Evolutionary conservation across 2,329 filamentous ascomycete species (phyloP).

Genomic region (Microthyrium microscopicum): DNA sequence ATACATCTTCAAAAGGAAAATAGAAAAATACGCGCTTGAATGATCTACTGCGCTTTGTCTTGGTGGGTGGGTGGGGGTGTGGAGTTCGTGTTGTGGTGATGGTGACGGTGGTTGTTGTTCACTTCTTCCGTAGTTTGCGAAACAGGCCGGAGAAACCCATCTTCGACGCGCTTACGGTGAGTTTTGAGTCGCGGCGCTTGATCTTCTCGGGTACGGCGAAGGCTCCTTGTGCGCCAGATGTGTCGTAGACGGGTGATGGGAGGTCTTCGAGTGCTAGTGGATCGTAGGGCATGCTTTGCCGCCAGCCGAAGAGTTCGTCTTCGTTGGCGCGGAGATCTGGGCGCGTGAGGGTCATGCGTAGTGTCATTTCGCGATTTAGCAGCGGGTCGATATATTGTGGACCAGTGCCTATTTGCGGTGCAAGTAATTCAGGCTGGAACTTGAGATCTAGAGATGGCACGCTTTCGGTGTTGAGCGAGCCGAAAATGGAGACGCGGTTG

Average conservation of each 20-base stretch:
- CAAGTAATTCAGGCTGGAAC: neutral
- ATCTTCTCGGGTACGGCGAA: constrained; percentile 24
- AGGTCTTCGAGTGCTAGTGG: constrained; percentile 38
- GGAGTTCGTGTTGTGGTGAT: no score
- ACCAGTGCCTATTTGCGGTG: neutral
- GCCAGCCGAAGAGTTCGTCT: constrained; percentile 55
- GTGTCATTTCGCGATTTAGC: constrained; percentile 72
- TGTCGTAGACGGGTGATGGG: constrained; percentile 36
- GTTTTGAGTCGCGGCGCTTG: no score
- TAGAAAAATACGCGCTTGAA: no score
- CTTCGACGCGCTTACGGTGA: no score
- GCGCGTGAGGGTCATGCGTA: constrained; percentile 87
- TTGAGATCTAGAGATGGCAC: constrained; percentile 7
- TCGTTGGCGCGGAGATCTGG: constrained; percentile 69
- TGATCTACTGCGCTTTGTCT: no score
- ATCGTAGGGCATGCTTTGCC: constrained; percentile 28
- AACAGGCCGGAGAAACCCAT: no score
- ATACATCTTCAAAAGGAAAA: no score
- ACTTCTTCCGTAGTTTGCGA: no score
- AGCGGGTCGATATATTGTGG: constrained; percentile 23
- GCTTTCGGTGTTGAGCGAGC: constrained; percentile 1
- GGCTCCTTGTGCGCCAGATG: constrained; percentile 27
- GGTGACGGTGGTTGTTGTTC: no score
- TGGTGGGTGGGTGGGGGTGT: no score
- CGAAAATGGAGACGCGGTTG: constrained; percentile 3